These are phyloP conservation scores for Fomitopsis palustris DNA, from an alignment of 1,284 basidiomycete species.

Conservation along the genomic window DNA sequence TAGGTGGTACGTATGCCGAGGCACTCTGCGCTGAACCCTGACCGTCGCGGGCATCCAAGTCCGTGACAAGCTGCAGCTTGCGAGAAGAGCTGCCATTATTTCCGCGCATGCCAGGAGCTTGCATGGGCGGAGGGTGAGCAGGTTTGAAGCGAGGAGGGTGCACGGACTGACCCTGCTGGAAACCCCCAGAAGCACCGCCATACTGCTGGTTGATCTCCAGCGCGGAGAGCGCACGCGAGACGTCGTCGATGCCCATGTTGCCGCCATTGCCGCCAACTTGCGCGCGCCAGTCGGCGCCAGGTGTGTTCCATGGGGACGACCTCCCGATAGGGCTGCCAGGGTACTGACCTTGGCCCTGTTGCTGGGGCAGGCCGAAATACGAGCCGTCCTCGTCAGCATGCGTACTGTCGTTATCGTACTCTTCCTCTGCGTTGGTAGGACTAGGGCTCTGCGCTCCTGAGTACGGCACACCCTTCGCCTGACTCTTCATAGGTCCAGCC, in stretches of 20 bases:
- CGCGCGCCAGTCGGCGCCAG: slow-evolving; percentile 59
- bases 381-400: slow-evolving; percentile 54
- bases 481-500: slow-evolving; percentile 33
- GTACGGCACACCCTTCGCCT: slow-evolving; percentile 22
- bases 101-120: slow-evolving; percentile 40
- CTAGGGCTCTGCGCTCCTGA: slow-evolving; percentile 35
- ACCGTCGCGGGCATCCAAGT: slow-evolving; percentile 56
- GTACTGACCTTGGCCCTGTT: slow-evolving; percentile 41
- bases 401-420: slow-evolving; percentile 50
- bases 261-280: slow-evolving; percentile 33
- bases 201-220: slow-evolving; percentile 53
- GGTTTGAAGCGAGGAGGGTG: slow-evolving; percentile 70
- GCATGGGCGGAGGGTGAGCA: slow-evolving; percentile 43
- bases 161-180: slow-evolving; percentile 45
- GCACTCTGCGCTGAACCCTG: slow-evolving; percentile 40
- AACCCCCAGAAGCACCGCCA: slow-evolving; percentile 19
- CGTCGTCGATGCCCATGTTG: slow-evolving; percentile 61
- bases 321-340: slow-evolving; percentile 61
- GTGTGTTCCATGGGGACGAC: slow-evolving; percentile 61
- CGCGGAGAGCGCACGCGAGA: slow-evolving; percentile 65
- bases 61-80: slow-evolving; percentile 54
- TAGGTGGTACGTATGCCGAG: slow-evolving; percentile 42
- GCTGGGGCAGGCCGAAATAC: slow-evolving; percentile 33
- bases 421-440: slow-evolving; percentile 54
- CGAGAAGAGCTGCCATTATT: slow-evolving; percentile 32